Conservation (phyloP, 306 rosid genomes). For the Prunus padus region DNA sequence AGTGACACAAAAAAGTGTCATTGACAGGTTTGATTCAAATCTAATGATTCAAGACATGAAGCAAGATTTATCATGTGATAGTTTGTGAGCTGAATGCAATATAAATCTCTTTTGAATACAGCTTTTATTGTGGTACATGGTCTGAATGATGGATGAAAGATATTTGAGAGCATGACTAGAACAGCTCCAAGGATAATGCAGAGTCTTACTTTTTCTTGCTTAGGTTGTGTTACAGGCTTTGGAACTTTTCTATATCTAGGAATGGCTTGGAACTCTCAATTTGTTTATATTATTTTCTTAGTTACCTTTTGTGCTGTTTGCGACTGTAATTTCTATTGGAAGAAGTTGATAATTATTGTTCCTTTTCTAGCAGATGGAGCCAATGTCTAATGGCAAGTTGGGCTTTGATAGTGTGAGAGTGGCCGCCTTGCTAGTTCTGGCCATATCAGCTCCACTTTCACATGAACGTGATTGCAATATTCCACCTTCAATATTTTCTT, state of each 20-base stretch:
- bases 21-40: neutral
- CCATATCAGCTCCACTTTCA: constrained; percentile 60
- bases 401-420: constrained; percentile 58
- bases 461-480: constrained; percentile 37
- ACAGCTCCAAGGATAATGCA: neutral
- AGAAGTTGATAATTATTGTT: constrained; percentile 16
- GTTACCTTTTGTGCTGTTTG: neutral
- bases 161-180: neutral
- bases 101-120: neutral
- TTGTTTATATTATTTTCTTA: neutral
- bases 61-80: neutral
- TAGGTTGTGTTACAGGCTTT: neutral
- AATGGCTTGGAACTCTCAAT: neutral
- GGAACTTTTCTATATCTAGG: neutral
- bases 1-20: neutral
- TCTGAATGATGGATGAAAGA: neutral
- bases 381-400: constrained; percentile 53
- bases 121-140: neutral
- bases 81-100: neutral
- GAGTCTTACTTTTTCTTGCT: neutral
- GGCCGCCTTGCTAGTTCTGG: constrained; percentile 61
- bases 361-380: constrained; percentile 53
- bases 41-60: neutral
- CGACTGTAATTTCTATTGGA: neutral
- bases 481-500: constrained; percentile 68